Evolutionary conservation across 1,284 basidiomycete species (phyloP).

Genomic region (Earliella scabrosa): DNA sequence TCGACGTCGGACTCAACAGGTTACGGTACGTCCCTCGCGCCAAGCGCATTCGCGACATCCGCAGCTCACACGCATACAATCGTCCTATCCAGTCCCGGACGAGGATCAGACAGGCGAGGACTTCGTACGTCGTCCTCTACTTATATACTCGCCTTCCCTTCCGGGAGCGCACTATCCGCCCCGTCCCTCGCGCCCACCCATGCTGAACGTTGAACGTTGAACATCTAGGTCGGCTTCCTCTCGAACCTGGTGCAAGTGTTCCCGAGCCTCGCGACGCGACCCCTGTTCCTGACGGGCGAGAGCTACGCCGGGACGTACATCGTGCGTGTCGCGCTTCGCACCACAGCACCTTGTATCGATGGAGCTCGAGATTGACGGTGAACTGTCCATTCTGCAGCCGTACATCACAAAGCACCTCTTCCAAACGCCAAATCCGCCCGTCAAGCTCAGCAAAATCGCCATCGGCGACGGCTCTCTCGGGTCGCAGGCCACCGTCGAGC

Average conservation of each 20-base stretch:
- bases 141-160: too few relatives aligned
- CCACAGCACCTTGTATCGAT: not conserved
- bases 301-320: constrained; percentile 37
- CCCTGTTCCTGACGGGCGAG: constrained; percentile 36
- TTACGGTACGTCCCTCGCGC: constrained; percentile 7
- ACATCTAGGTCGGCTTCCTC: constrained; percentile 28
- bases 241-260: constrained; percentile 34
- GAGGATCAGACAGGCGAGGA: constrained; percentile 71
- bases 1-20: constrained; percentile 62
- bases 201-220: not conserved
- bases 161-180: too few relatives aligned
- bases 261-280: constrained; percentile 32
- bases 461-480: constrained; percentile 71
- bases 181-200: not conserved
- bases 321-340: constrained; percentile 36
- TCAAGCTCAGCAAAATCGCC: constrained; percentile 63
- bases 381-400: constrained; percentile 44
- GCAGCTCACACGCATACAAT: not conserved
- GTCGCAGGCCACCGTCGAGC: constrained; percentile 50
- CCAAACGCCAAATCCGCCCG: constrained; percentile 59
- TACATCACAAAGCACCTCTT: constrained; percentile 73
- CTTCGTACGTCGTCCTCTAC: constrained; percentile 57
- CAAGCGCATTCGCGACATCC: not conserved
- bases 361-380: too few relatives aligned
- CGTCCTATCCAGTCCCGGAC: constrained; percentile 48